A percentile compares a stretch with the other conserved stretches of the same genome.
Evolutionary conservation across 2,329 filamentous ascomycete species (phyloP).

Genomic region (Fusarium longipes): DNA sequence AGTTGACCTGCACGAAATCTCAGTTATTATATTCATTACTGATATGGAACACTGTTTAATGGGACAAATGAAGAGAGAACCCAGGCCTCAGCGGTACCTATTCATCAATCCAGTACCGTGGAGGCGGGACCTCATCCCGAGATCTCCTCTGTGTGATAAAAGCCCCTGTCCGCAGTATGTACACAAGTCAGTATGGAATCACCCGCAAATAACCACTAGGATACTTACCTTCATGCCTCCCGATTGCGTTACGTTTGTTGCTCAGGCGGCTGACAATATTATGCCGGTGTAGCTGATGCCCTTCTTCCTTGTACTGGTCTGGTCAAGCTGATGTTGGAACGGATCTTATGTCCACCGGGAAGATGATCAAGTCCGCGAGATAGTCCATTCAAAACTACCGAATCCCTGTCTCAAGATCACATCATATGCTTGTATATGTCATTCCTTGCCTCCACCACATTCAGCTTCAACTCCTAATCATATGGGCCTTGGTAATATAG

Average conservation of each 20-base stretch:
- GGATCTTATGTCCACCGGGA: not conserved
- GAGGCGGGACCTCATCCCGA: not conserved
- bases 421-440: not conserved
- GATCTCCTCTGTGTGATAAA: conserved; percentile 1
- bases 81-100: not conserved
- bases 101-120: not conserved
- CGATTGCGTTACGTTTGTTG: not conserved
- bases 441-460: not conserved
- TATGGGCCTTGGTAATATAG: not conserved
- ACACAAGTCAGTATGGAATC: not conserved
- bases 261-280: not conserved
- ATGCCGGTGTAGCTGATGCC: not conserved
- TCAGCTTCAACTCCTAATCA: conserved; percentile 3
- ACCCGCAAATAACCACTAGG: not conserved
- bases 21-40: not conserved
- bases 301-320: not conserved
- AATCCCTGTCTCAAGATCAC: not conserved
- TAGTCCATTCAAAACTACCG: not conserved
- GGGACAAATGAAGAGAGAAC: not conserved
- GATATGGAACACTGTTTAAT: not conserved
- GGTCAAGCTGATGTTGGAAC: not conserved
- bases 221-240: too few relatives aligned
- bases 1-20: not conserved
- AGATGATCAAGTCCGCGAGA: not conserved
- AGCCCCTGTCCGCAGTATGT: not conserved